These are phyloP conservation scores for Eimeria brunetti DNA, from an alignment of 169 alveolate genomes.

Conservation along the genomic window DNA sequence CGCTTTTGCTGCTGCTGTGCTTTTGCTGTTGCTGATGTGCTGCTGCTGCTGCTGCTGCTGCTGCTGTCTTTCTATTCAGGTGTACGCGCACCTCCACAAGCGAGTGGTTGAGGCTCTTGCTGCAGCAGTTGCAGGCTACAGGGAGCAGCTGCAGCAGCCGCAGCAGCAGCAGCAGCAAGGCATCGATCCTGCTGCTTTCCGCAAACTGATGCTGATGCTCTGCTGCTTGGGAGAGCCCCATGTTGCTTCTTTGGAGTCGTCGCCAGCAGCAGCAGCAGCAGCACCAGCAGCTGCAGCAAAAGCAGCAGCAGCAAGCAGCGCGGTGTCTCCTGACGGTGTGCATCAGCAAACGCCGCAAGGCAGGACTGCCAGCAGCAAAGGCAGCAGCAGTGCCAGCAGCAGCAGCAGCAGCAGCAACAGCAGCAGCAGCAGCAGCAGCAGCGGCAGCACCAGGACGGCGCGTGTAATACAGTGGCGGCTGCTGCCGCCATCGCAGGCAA, in stretches of 20 bases:
- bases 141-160: constrained; percentile 60
- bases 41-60: constrained; percentile 5
- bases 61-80: neutral
- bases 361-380: neutral
- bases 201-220: constrained; percentile 49
- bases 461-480: constrained; percentile 50
- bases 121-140: constrained; percentile 59
- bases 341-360: neutral
- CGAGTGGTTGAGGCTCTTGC: constrained; percentile 43
- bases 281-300: neutral
- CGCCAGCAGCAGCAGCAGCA: constrained; percentile 46
- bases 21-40: neutral
- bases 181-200: constrained; percentile 52
- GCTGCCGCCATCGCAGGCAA: neutral
- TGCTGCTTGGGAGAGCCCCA: constrained; percentile 69
- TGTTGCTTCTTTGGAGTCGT: constrained; percentile 49
- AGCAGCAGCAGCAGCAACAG: constrained; percentile 30
- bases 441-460: constrained; percentile 12
- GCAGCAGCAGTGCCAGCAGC: neutral
- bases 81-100: constrained; percentile 39
- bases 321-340: neutral
- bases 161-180: constrained; percentile 66
- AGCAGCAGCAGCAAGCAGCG: neutral
- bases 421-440: constrained; percentile 19
- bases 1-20: neutral